Conservation (phyloP, 441 rosid species). For the Kokia cookei region DNA sequence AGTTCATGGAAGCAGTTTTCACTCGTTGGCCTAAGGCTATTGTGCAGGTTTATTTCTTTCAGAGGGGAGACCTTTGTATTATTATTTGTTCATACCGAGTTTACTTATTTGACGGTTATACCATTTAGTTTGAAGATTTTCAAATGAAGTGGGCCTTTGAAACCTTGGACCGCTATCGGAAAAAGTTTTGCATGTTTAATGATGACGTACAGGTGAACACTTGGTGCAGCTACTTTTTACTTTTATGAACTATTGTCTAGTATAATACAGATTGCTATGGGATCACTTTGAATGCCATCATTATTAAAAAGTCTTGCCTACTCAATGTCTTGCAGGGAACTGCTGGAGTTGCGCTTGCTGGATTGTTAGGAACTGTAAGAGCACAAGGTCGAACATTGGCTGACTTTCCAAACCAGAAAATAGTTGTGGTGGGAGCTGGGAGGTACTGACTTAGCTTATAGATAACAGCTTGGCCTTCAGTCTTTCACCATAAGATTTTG, state of each 20-base stretch:
- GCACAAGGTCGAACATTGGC: constrained; percentile 86
- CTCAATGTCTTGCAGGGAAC: constrained; percentile 63
- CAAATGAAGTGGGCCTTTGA: constrained; percentile 99
- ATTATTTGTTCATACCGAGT: constrained; percentile 10
- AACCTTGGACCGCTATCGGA: constrained; percentile 84
- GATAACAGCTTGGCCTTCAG: neutral
- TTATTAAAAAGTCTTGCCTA: constrained; percentile 12
- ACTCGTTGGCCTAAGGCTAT: constrained; percentile 99
- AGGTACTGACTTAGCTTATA: constrained; percentile 43
- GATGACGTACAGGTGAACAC: constrained; percentile 87
- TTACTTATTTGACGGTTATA: constrained; percentile 18
- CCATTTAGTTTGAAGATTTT: constrained; percentile 83
- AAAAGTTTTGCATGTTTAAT: constrained; percentile 93
- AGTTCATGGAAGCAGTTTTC: constrained; percentile 95
- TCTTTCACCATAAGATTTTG: neutral
- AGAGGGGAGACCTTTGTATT: constrained; percentile 11
- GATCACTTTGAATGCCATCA: constrained; percentile 1
- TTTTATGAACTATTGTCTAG: constrained; percentile 2
- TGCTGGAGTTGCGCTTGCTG: constrained; percentile 99
- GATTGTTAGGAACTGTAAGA: constrained; percentile 88
- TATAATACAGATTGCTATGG: neutral
- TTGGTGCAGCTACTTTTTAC: constrained; percentile 16
- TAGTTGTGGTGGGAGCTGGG: constrained; percentile 99
- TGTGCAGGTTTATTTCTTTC: constrained; percentile 55
- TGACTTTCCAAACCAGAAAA: constrained; percentile 87